Evolutionary conservation across 2,329 filamentous ascomycete genomes (phyloP).

Genomic region (Graphilbum sp.): DNA sequence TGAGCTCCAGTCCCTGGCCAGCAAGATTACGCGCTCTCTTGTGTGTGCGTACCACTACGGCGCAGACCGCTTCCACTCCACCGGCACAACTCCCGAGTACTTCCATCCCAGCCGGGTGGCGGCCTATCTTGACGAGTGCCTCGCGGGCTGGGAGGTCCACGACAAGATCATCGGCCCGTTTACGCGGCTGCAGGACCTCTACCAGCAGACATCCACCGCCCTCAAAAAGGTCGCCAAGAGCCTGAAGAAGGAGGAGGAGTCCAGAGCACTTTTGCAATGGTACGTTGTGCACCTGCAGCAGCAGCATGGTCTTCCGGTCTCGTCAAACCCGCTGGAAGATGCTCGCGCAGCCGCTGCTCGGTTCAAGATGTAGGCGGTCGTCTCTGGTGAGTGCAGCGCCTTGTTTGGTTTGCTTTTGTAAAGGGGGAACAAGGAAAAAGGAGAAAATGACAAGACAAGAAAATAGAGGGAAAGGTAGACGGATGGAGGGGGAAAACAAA

Average conservation of each 20-base stretch:
- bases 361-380: no score
- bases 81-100: background rate
- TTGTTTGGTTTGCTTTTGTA: no score
- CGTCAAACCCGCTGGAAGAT: background rate
- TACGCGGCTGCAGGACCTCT: background rate
- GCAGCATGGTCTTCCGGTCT: background rate
- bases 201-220: background rate
- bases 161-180: background rate
- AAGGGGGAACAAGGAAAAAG: no score
- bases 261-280: slow-evolving; percentile 3
- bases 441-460: no score
- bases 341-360: background rate
- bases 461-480: no score
- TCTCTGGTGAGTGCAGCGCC: no score
- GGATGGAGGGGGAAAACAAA: no score
- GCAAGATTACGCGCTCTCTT: no score
- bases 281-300: slow-evolving; percentile 1
- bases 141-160: slow-evolving; percentile 3
- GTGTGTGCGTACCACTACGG: no score
- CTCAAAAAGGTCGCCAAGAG: slow-evolving; percentile 1
- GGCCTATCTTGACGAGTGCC: slow-evolving; percentile 1
- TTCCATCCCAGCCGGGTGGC: slow-evolving; percentile 1
- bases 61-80: no score
- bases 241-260: background rate
- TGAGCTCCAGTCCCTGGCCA: no score